phyloP scores from a whole-genome alignment of 305 asterid genomes.

The Fraxinus ornus region DNA sequence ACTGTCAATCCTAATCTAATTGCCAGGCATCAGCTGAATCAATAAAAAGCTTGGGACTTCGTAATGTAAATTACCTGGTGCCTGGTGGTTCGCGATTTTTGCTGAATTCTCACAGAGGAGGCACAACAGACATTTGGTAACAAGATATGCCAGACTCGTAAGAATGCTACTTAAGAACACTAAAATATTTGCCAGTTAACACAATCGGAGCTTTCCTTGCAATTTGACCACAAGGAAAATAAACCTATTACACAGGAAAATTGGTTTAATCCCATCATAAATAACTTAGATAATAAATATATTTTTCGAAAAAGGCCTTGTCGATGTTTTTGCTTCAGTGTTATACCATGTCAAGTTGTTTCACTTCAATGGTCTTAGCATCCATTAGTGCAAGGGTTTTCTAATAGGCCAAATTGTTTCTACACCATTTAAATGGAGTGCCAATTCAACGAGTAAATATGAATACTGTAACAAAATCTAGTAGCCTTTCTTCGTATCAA shows the following conservation, averaged over 20 bases:
- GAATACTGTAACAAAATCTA: background rate
- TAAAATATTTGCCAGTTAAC: background rate
- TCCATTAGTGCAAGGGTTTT: background rate
- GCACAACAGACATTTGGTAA: conserved; percentile 6
- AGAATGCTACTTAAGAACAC: background rate
- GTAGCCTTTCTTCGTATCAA: background rate
- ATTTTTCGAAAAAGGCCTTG: background rate
- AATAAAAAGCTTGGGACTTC: background rate
- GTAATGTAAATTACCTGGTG: background rate
- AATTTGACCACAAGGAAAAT: background rate
- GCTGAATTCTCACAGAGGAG: background rate
- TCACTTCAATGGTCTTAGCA: too few relatives aligned
- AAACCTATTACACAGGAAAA: too few relatives aligned
- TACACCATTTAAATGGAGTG: background rate
- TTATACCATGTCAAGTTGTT: background rate
- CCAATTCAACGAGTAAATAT: background rate
- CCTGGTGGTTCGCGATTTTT: background rate
- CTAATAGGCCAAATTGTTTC: background rate
- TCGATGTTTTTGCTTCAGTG: background rate
- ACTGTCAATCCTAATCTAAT: background rate
- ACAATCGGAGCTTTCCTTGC: background rate
- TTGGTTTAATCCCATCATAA: too few relatives aligned
- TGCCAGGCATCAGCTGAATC: background rate
- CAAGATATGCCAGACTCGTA: background rate
- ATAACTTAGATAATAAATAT: background rate